Evolutionary conservation across 805 yeast species (phyloP).

Genomic region (Nakazawaea peltata): DNA sequence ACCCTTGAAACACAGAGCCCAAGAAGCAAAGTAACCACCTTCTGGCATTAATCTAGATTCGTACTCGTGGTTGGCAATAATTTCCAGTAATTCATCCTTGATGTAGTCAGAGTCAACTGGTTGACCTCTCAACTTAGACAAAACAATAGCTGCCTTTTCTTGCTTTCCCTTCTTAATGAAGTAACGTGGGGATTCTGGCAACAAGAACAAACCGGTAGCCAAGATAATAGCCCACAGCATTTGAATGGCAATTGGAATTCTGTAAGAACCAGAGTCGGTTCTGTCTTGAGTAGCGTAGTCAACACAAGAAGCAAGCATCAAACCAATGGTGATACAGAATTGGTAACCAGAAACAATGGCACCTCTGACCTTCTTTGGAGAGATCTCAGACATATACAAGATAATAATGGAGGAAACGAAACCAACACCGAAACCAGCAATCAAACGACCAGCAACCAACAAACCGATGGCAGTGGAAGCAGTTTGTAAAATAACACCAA

Average conservation of each 20-base stretch:
- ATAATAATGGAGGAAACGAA: slow-evolving; percentile 71
- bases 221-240: slow-evolving; percentile 61
- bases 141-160: slow-evolving; percentile 48
- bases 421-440: slow-evolving; percentile 77
- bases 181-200: slow-evolving; percentile 77
- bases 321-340: slow-evolving; percentile 56
- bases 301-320: slow-evolving; percentile 60
- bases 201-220: slow-evolving; percentile 49
- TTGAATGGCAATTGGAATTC: slow-evolving; percentile 71
- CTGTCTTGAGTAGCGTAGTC: slow-evolving; percentile 58
- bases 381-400: slow-evolving; percentile 69
- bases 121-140: slow-evolving; percentile 47
- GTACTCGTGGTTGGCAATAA: slow-evolving; percentile 41
- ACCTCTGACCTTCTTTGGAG: slow-evolving; percentile 76
- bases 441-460: slow-evolving; percentile 58
- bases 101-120: slow-evolving; percentile 38
- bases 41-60: slow-evolving; percentile 28
- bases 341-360: slow-evolving; percentile 72
- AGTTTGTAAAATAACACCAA: slow-evolving; percentile 42
- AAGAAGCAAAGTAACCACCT: slow-evolving; percentile 26
- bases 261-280: slow-evolving; percentile 49
- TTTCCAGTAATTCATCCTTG: slow-evolving; percentile 41
- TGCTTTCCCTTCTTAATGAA: slow-evolving; percentile 47
- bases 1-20: slow-evolving; percentile 38
- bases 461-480: slow-evolving; percentile 37